phyloP scores from a whole-genome alignment of 805 yeast species.

The Blastobotrys americana region DNA sequence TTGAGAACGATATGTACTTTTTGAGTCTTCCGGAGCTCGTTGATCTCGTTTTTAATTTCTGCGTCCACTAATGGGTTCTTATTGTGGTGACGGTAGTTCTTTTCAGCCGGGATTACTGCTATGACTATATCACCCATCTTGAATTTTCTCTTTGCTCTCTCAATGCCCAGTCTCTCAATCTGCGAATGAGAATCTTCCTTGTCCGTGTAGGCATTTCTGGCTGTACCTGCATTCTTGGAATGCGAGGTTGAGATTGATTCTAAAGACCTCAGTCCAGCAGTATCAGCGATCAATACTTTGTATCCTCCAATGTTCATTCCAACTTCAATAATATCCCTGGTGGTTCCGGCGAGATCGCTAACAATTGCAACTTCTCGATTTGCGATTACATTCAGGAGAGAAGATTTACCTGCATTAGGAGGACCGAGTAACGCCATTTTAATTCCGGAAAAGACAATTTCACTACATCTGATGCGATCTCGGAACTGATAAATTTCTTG shows the following conservation, averaged over 20 bases:
- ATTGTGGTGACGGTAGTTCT: too few species aligned
- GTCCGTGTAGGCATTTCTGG: too few species aligned
- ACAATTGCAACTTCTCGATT: slow-evolving; percentile 83
- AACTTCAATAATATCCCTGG: slow-evolving; percentile 80
- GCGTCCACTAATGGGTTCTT: too few species aligned
- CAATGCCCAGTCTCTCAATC: slow-evolving; percentile 76
- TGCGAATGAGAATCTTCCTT: slow-evolving; percentile 13
- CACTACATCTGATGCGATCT: slow-evolving; percentile 25
- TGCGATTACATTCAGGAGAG: slow-evolving; percentile 69
- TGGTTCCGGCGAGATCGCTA: slow-evolving; percentile 87
- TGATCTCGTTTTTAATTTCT: slow-evolving; percentile 14
- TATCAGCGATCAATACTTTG: slow-evolving; percentile 79
- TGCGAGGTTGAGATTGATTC: not conserved
- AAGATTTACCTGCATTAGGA: slow-evolving; percentile 95
- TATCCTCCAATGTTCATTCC: slow-evolving; percentile 76
- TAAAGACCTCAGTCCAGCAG: slow-evolving; percentile 75
- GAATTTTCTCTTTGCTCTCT: slow-evolving; percentile 59
- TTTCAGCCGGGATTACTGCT: slow-evolving; percentile 37
- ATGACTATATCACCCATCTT: slow-evolving; percentile 58
- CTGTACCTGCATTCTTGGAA: slow-evolving; percentile 26
- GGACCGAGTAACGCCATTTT: slow-evolving; percentile 73
- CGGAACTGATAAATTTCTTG: slow-evolving; percentile 39
- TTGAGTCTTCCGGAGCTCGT: slow-evolving; percentile 10
- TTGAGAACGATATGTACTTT: slow-evolving; percentile 27
- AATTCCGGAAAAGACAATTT: slow-evolving; percentile 65